Conservation (phyloP, 495 filamentous ascomycete species). For the Podospora appendiculata region DNA sequence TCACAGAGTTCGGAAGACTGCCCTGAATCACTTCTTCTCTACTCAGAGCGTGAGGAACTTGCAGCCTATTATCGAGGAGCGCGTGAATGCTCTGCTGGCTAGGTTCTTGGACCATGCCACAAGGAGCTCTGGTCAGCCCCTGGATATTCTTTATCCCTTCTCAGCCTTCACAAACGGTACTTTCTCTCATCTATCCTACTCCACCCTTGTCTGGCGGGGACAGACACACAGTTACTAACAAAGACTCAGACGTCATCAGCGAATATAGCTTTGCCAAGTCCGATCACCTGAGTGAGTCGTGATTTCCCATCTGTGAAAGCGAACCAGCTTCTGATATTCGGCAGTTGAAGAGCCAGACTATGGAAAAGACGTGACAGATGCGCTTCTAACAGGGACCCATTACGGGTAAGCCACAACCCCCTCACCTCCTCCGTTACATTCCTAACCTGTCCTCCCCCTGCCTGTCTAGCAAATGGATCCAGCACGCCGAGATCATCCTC, state of each 20-base stretch:
- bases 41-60: conserved; percentile 3
- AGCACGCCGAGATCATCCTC: conserved; percentile 3
- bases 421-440: neutral
- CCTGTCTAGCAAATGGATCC: neutral
- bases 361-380: conserved; percentile 5
- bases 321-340: neutral
- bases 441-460: neutral
- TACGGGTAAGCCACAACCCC: conserved; percentile 1
- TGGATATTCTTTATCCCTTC: conserved; percentile 6
- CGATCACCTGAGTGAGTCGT: neutral
- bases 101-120: neutral
- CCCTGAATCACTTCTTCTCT: conserved; percentile 16
- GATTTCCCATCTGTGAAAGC: neutral
- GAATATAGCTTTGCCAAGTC: conserved; percentile 4
- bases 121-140: neutral
- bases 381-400: conserved; percentile 8
- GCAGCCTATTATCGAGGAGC: conserved; percentile 9
- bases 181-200: neutral
- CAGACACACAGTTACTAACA: neutral
- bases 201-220: too few relatives aligned
- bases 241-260: conserved; percentile 4
- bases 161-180: conserved; percentile 9
- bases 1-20: conserved; percentile 9
- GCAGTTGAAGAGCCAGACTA: conserved; percentile 1
- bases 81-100: neutral